A percentile compares a stretch with the other conserved stretches of the same genome.
phyloP scores from a whole-genome alignment of 2,329 filamentous ascomycete genomes.

The Trichoderma koningii region DNA sequence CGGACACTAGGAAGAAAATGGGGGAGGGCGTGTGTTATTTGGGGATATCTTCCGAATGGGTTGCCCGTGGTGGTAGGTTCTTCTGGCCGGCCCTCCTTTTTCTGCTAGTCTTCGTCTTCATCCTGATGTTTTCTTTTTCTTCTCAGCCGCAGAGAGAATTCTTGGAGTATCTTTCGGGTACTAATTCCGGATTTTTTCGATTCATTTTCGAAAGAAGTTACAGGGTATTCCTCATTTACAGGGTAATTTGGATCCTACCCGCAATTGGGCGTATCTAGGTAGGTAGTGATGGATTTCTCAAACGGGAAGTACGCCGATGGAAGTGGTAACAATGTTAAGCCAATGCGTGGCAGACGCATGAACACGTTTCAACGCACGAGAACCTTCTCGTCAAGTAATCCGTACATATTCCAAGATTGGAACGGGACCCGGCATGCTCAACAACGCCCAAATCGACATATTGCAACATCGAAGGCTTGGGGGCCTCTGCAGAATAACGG shows the following conservation, averaged over 20 bases:
- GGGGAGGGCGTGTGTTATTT: conserved; percentile 5
- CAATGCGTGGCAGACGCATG: conserved; percentile 21
- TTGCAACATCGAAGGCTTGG: neutral
- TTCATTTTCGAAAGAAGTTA: neutral
- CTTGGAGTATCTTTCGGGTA: neutral
- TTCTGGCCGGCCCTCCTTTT: neutral
- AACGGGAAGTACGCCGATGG: neutral
- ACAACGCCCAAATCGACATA: neutral
- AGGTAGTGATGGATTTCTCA: neutral
- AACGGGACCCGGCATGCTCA: neutral
- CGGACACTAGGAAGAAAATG: conserved; percentile 2
- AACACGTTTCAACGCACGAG: conserved; percentile 24
- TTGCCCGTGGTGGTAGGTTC: neutral
- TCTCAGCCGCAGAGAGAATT: neutral
- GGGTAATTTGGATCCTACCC: neutral
- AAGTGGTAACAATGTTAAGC: neutral
- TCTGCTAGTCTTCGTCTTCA: neutral
- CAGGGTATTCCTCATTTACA: neutral
- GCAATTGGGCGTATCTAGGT: neutral
- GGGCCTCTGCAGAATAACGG: neutral
- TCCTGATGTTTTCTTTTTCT: neutral
- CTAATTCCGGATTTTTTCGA: neutral
- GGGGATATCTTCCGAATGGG: conserved; percentile 19
- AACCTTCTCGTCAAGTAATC: neutral
- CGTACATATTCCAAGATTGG: neutral